Evolutionary conservation across 2,329 filamentous ascomycete species (phyloP).

Genomic region (Pseudogymnoascus destructans): DNA sequence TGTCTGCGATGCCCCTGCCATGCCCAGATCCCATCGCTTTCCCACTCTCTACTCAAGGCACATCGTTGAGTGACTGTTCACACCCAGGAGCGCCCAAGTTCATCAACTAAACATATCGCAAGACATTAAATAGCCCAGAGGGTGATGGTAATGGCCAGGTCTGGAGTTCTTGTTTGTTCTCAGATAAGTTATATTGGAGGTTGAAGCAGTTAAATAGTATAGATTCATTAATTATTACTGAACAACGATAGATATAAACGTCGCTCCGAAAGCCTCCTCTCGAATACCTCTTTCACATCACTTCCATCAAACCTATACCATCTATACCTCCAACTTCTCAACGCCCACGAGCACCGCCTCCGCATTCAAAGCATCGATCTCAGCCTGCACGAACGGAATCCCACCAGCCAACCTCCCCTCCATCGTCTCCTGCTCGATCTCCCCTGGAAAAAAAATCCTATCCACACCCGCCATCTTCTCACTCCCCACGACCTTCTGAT

Average conservation of each 20-base stretch:
- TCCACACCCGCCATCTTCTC: constrained; percentile 44
- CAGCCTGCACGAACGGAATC: constrained; percentile 44
- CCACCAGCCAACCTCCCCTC: constrained; percentile 38
- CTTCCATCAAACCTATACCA: neutral
- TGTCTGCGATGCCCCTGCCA: neutral
- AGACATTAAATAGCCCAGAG: neutral
- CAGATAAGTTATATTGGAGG: neutral
- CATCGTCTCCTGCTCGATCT: constrained; percentile 45
- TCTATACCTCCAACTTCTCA: constrained; percentile 1
- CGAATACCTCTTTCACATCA: neutral
- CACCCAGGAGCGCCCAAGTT: neutral
- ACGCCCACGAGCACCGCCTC: constrained; percentile 37
- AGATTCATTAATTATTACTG: constrained; percentile 4
- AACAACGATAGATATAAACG: neutral
- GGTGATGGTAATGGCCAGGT: neutral
- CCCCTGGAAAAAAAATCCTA: constrained; percentile 47
- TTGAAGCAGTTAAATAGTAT: neutral
- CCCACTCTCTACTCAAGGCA: neutral
- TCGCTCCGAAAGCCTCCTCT: neutral
- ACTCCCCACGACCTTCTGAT: constrained; percentile 38
- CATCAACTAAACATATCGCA: neutral
- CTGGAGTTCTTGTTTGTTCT: neutral
- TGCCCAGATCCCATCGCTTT: neutral
- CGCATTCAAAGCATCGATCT: constrained; percentile 41
- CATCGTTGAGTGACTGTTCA: neutral